Conservation (phyloP, 2,329 filamentous ascomycete species). For the Pseudopyrenochaeta lycopersici region DNA sequence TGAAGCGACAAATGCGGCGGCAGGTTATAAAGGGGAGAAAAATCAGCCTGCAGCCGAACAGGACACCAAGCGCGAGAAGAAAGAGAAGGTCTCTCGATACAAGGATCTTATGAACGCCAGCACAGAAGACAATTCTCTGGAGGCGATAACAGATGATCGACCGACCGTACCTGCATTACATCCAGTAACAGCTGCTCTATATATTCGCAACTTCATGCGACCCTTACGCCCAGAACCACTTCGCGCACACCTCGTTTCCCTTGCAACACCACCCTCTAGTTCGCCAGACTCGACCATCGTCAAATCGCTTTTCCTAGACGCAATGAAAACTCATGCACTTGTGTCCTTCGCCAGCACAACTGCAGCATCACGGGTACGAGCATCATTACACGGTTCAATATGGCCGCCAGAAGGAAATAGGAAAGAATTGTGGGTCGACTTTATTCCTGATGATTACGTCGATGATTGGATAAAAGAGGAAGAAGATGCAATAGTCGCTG, state of each 20-base stretch:
- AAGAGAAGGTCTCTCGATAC: constrained; percentile 45
- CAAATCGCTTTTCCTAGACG: constrained; percentile 78
- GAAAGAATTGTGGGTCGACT: constrained; percentile 88
- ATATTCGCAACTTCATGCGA: constrained; percentile 90
- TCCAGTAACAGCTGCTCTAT: constrained; percentile 63
- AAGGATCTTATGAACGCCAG: constrained; percentile 42
- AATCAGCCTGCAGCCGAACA: too few species aligned
- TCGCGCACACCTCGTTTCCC: constrained; percentile 71
- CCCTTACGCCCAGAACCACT: constrained; percentile 77
- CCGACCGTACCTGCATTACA: constrained; percentile 51
- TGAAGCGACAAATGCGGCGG: constrained; percentile 12
- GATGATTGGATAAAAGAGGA: constrained; percentile 72
- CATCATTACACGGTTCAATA: constrained; percentile 76
- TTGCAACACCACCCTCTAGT: constrained; percentile 69
- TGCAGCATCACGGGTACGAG: constrained; percentile 79
- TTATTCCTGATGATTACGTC: constrained; percentile 79
- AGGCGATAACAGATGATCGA: constrained; percentile 38
- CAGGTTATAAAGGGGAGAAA: too few species aligned
- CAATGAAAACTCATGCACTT: constrained; percentile 88
- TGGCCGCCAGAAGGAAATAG: constrained; percentile 90
- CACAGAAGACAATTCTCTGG: constrained; percentile 12
- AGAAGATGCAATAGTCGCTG: constrained; percentile 38
- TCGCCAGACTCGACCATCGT: constrained; percentile 65
- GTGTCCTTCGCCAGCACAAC: constrained; percentile 73
- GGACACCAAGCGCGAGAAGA: constrained; percentile 28